Evolutionary conservation across 805 yeast genomes (phyloP).

Genomic region (Saturnispora galanensis): DNA sequence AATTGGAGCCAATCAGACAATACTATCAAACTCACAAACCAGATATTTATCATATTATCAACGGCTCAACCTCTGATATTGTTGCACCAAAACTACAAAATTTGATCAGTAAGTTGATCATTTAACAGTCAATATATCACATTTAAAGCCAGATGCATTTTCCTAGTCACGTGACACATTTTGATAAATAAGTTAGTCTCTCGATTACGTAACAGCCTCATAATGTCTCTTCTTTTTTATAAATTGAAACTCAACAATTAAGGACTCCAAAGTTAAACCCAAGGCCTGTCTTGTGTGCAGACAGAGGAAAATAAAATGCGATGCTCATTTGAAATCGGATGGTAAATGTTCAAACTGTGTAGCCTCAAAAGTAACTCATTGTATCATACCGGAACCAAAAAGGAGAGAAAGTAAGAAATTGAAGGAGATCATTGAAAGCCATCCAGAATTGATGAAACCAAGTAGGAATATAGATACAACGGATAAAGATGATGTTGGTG

Average conservation of each 20-base stretch:
- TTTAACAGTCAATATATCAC: background rate
- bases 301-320: constrained; percentile 72
- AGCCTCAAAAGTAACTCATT: constrained; percentile 57
- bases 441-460: constrained; percentile 3
- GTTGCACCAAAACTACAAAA: constrained; percentile 59
- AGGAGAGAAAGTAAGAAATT: constrained; percentile 20
- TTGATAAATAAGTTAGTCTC: background rate
- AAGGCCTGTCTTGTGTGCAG: constrained; percentile 75
- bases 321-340: constrained; percentile 47
- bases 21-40: constrained; percentile 35
- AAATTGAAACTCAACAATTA: background rate
- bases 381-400: constrained; percentile 48
- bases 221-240: background rate
- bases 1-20: constrained; percentile 54
- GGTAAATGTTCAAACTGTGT: constrained; percentile 52
- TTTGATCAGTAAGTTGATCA: background rate
- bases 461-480: too few species aligned
- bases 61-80: constrained; percentile 76
- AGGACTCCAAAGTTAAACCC: constrained; percentile 19
- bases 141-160: background rate
- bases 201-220: background rate
- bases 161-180: background rate
- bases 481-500: background rate
- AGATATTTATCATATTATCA: constrained; percentile 44
- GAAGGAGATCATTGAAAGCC: constrained; percentile 13